Percentiles rank a stretch among this genome's conserved stretches.
Conservation (phyloP, 768 basidiomycete species). For the Boletus pseudopeckii region DNA sequence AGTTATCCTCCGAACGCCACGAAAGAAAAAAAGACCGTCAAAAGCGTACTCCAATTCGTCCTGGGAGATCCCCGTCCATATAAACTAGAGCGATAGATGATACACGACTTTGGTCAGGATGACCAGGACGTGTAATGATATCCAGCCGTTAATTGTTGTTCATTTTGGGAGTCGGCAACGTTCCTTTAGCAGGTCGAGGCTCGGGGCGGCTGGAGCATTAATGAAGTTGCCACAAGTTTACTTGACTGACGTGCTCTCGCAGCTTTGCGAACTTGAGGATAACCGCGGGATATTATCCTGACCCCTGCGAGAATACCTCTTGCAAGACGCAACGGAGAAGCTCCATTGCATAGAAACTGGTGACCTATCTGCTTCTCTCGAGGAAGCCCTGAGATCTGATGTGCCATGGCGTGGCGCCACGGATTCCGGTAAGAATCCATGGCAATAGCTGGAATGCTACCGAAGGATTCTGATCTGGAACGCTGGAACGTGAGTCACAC, state of each 20-base stretch:
- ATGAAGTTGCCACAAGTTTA: neutral
- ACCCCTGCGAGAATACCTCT: neutral
- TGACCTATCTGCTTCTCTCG: neutral
- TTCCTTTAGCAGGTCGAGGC: neutral
- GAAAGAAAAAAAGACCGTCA: neutral
- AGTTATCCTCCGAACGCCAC: neutral
- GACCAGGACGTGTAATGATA: too few relatives aligned
- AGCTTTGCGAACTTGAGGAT: neutral
- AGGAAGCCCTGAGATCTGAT: neutral
- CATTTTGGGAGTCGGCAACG: neutral
- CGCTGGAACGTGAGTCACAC: neutral
- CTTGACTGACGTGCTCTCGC: neutral
- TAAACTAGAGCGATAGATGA: neutral
- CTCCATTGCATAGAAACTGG: neutral
- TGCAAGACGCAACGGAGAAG: neutral
- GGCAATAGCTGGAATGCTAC: neutral
- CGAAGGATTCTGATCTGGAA: neutral
- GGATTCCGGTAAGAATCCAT: neutral
- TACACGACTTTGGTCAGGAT: neutral
- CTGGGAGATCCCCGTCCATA: neutral
- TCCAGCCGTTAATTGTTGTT: neutral
- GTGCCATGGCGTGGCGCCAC: neutral
- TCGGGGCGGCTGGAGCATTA: neutral
- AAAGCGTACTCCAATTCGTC: neutral
- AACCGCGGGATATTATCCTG: neutral